phyloP scores from a whole-genome alignment of 169 alveolate species.

The Eimeria tenella region DNA sequence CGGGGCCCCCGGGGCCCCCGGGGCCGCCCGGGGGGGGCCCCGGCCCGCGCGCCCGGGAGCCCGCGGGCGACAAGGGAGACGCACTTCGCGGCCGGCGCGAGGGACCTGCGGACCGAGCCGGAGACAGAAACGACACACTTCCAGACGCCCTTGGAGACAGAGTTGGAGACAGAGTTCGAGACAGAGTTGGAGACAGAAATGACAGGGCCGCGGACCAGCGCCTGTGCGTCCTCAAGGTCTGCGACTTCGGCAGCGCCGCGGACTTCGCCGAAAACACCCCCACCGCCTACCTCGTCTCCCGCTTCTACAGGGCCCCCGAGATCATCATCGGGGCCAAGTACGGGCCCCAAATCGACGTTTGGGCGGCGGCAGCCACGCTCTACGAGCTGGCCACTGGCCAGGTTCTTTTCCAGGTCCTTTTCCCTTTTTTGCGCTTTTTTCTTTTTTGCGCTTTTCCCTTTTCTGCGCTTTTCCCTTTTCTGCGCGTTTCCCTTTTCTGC shows the following conservation, averaged over 20 bases:
- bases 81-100: too few species aligned
- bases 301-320: conserved; percentile 99
- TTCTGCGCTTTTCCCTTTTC: background rate
- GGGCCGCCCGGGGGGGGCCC: too few species aligned
- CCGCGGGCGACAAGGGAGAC: too few species aligned
- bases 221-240: conserved; percentile 92
- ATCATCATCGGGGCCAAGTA: conserved; percentile 95
- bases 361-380: conserved; percentile 98
- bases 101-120: too few species aligned
- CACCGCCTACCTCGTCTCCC: conserved; percentile 95
- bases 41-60: too few species aligned
- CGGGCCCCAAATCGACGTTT: conserved; percentile 95
- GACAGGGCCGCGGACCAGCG: too few species aligned
- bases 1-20: too few species aligned
- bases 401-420: conserved; percentile 92
- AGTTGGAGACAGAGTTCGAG: too few species aligned
- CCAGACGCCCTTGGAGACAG: too few species aligned
- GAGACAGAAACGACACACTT: too few species aligned
- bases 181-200: too few species aligned
- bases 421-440: background rate
- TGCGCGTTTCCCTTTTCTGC: background rate
- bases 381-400: conserved; percentile 98
- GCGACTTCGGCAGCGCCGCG: conserved; percentile 98
- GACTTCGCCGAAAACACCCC: conserved; percentile 91
- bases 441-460: conserved; percentile 58